Percentiles rank a stretch among this genome's conserved stretches.
Evolutionary conservation across 768 basidiomycete species (phyloP).

Genomic region (Russula lepida): DNA sequence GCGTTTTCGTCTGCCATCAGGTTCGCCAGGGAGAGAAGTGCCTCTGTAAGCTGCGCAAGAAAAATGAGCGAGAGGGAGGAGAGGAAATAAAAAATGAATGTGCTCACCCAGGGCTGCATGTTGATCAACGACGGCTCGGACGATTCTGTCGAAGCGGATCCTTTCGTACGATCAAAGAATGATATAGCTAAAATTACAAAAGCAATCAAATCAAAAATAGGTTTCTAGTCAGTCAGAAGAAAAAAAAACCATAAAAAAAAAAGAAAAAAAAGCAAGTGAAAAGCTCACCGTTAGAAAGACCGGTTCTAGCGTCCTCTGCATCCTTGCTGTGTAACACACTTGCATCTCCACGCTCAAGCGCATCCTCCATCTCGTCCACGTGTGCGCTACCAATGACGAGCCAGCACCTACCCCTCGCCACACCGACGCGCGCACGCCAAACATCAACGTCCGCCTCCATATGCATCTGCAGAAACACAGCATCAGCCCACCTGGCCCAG

Average conservation of each 20-base stretch:
- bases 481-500: constrained; percentile 57
- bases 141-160: constrained; percentile 18
- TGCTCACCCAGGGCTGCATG: constrained; percentile 21
- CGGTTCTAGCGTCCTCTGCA: constrained; percentile 49
- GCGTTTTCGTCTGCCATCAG: constrained; percentile 40
- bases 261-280: constrained; percentile 24
- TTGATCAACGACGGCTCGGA: constrained; percentile 13
- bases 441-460: constrained; percentile 48
- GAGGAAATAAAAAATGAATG: not conserved
- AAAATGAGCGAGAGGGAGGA: not conserved
- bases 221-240: too few relatives aligned
- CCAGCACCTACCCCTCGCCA: constrained; percentile 46
- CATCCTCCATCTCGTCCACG: constrained; percentile 48
- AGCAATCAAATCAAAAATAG: constrained; percentile 24
- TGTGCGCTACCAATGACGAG: constrained; percentile 47
- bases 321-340: constrained; percentile 37
- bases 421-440: constrained; percentile 40
- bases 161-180: constrained; percentile 30
- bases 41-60: constrained; percentile 39
- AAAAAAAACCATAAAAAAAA: too few relatives aligned
- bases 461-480: constrained; percentile 54
- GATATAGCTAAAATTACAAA: constrained; percentile 22
- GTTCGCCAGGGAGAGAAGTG: constrained; percentile 51
- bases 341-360: constrained; percentile 38
- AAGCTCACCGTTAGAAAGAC: constrained; percentile 36